These are phyloP conservation scores for Phytopythium chamaehyphon DNA, from an alignment of 352 stramenopile genomes.

Conservation along the genomic window DNA sequence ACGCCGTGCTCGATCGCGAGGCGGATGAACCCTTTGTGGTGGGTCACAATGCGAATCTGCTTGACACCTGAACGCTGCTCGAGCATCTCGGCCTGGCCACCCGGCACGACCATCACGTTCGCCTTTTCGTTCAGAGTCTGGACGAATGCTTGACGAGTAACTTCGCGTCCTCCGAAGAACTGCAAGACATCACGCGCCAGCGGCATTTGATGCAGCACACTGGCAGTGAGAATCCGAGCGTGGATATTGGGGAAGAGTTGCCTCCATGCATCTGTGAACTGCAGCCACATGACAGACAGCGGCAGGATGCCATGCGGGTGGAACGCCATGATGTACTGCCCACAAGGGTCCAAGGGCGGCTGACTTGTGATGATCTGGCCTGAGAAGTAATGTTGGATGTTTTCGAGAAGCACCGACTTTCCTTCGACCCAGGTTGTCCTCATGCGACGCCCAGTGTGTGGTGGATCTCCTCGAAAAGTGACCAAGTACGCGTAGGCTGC, in stretches of 20 bases:
- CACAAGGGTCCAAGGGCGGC: slow-evolving; percentile 36
- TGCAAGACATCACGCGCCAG: slow-evolving; percentile 72
- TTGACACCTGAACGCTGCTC: slow-evolving; percentile 54
- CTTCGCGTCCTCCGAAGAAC: slow-evolving; percentile 69
- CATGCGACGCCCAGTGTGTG: slow-evolving; percentile 56
- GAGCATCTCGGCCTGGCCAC: slow-evolving; percentile 81
- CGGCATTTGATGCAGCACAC: slow-evolving; percentile 78
- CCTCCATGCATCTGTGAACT: slow-evolving; percentile 67
- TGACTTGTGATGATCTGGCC: slow-evolving; percentile 54
- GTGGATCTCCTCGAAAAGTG: slow-evolving; percentile 60
- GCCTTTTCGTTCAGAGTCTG: slow-evolving; percentile 44
- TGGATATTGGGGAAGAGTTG: slow-evolving; percentile 62
- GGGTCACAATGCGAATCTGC: slow-evolving; percentile 68
- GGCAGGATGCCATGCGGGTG: slow-evolving; percentile 81
- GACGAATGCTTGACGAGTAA: slow-evolving; percentile 58
- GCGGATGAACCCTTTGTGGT: slow-evolving; percentile 78
- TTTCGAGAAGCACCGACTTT: slow-evolving; percentile 48
- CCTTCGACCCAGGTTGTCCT: slow-evolving; percentile 35
- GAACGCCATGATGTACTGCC: slow-evolving; percentile 74
- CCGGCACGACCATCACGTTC: slow-evolving; percentile 73
- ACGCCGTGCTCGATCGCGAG: slow-evolving; percentile 73
- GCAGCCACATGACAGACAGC: slow-evolving; percentile 73
- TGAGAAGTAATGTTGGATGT: slow-evolving; percentile 59
- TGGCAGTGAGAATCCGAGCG: slow-evolving; percentile 65
- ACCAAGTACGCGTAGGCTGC: slow-evolving; percentile 66